phyloP scores from a whole-genome alignment of 1,284 basidiomycete genomes.

The Irpex rosettiformis region DNA sequence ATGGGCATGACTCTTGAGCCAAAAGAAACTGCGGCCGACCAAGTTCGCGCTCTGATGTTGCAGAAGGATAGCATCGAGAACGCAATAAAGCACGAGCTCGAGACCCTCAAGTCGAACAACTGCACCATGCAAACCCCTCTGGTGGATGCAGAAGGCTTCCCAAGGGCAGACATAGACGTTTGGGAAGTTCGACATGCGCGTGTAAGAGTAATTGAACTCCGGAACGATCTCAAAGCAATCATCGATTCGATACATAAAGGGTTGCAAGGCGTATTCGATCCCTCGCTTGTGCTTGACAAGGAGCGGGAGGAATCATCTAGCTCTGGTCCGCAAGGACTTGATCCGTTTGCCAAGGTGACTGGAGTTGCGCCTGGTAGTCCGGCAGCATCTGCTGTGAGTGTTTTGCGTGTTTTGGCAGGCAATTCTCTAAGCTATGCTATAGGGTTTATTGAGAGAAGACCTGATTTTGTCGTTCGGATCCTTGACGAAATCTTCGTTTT shows the following conservation, averaged over 20 bases:
- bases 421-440: conserved; percentile 8
- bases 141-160: conserved; percentile 83
- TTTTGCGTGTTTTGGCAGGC: neutral
- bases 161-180: conserved; percentile 79
- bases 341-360: conserved; percentile 77
- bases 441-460: conserved; percentile 75
- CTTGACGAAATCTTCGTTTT: conserved; percentile 52
- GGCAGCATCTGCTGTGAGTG: conserved; percentile 71
- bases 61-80: conserved; percentile 63
- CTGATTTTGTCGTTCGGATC: conserved; percentile 71
- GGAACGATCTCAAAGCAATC: conserved; percentile 72
- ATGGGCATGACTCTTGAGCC: conserved; percentile 49
- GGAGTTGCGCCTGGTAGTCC: conserved; percentile 76
- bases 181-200: conserved; percentile 77
- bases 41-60: conserved; percentile 54
- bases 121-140: conserved; percentile 67
- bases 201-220: conserved; percentile 68
- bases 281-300: conserved; percentile 22
- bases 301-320: neutral
- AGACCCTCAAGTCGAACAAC: conserved; percentile 57
- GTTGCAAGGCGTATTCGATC: conserved; percentile 63
- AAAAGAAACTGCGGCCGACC: conserved; percentile 44
- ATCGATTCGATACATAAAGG: conserved; percentile 65
- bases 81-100: conserved; percentile 55
- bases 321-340: conserved; percentile 14